These are phyloP conservation scores for Fraxinus pennsylvanica DNA, from an alignment of 257 asterid species.

Conservation along the genomic window DNA sequence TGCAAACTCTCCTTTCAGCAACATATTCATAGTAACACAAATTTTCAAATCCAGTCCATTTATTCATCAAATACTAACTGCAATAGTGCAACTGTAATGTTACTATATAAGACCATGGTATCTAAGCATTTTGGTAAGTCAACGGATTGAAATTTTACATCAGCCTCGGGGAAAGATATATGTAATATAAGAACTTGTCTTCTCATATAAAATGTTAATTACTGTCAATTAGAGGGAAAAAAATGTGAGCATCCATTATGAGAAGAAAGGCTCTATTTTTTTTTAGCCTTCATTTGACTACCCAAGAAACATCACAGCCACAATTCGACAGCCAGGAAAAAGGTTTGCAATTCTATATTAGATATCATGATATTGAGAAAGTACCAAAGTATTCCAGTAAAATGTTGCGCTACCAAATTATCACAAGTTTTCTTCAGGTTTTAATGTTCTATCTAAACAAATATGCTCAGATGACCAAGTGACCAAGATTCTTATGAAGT, in stretches of 20 bases:
- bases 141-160: not conserved
- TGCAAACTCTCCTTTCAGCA: constrained; percentile 16
- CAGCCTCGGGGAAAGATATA: not conserved
- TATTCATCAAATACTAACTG: not conserved
- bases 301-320: not conserved
- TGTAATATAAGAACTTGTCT: not conserved
- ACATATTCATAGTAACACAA: constrained; percentile 1
- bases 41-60: not conserved
- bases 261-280: not conserved
- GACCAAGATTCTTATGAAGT: constrained; percentile 9
- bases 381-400: not conserved
- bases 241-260: not conserved
- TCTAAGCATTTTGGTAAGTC: not conserved
- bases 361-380: not conserved
- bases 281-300: not conserved
- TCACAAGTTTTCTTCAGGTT: not conserved
- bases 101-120: not conserved
- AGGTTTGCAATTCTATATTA: not conserved
- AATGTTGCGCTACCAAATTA: not conserved
- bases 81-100: not conserved
- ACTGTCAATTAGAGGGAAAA: too few relatives aligned
- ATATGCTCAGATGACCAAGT: constrained; percentile 17
- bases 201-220: not conserved
- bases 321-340: not conserved
- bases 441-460: constrained; percentile 16